Conservation (phyloP, 225 moss, liverwort and hornwort species). For the Marchantia polymorpha region DNA sequence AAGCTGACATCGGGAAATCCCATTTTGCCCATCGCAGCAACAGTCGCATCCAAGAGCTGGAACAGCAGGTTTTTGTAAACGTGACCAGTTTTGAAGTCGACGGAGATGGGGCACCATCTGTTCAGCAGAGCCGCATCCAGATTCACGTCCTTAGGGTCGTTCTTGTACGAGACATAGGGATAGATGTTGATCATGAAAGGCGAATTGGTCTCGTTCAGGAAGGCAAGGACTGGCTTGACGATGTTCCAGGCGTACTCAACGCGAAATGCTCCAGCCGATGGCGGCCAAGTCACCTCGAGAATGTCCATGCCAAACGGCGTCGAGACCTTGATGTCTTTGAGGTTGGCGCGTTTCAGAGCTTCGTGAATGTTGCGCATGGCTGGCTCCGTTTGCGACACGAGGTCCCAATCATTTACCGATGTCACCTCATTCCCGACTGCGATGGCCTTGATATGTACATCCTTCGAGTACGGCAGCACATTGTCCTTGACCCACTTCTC, state of each 20-base stretch:
- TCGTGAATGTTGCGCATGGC: slow-evolving; percentile 23
- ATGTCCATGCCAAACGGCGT: slow-evolving; percentile 21
- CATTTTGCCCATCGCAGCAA: slow-evolving; percentile 14
- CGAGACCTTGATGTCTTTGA: slow-evolving; percentile 17
- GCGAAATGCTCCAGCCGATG: slow-evolving; percentile 12
- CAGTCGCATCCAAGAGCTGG: slow-evolving; percentile 5
- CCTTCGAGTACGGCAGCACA: slow-evolving; percentile 1
- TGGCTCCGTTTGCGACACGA: slow-evolving; percentile 21
- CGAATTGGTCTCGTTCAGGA: background rate
- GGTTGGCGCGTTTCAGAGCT: slow-evolving; percentile 5
- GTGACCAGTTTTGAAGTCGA: slow-evolving; percentile 17
- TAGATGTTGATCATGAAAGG: slow-evolving; percentile 21
- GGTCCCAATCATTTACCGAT: slow-evolving; percentile 7
- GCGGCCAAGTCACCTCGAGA: slow-evolving; percentile 13
- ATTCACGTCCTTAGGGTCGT: slow-evolving; percentile 18
- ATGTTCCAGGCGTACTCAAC: slow-evolving; percentile 19
- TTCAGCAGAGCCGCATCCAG: slow-evolving; percentile 20
- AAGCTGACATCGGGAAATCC: background rate
- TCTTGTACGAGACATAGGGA: background rate
- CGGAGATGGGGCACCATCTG: slow-evolving; percentile 5
- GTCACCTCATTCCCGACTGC: slow-evolving; percentile 17
- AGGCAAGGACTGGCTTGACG: slow-evolving; percentile 6
- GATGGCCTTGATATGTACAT: background rate
- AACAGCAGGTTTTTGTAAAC: slow-evolving; percentile 18
- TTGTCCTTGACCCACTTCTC: slow-evolving; percentile 17